These are phyloP conservation scores for Aspergillus asperescens DNA, from an alignment of 495 filamentous ascomycete species.

Conservation along the genomic window DNA sequence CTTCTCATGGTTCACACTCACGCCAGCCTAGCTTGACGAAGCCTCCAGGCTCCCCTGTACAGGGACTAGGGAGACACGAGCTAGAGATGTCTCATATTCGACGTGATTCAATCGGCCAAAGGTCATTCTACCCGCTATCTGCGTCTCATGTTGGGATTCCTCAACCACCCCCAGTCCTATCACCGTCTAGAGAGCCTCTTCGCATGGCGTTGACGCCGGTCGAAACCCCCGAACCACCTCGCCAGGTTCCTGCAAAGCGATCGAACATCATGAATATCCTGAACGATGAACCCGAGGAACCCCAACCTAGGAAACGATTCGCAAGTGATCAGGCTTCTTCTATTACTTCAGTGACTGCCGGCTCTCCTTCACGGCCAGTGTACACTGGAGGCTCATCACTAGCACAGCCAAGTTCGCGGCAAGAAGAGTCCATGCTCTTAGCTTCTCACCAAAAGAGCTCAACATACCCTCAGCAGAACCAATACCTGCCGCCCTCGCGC, in stretches of 20 bases:
- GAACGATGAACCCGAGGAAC: constrained; percentile 54
- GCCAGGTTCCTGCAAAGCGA: constrained; percentile 49
- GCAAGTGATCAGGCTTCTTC: constrained; percentile 35
- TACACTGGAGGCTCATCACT: constrained; percentile 20
- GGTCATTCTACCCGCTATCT: constrained; percentile 28
- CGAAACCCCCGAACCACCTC: constrained; percentile 38
- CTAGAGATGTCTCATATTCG: constrained; percentile 36
- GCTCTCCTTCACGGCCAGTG: constrained; percentile 25
- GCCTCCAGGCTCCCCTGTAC: constrained; percentile 36
- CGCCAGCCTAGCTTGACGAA: constrained; percentile 38
- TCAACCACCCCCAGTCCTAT: constrained; percentile 34
- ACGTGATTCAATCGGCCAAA: constrained; percentile 35
- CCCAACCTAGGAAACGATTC: constrained; percentile 48
- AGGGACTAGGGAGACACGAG: constrained; percentile 29
- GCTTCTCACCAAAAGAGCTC: constrained; percentile 21
- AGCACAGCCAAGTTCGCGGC: constrained; percentile 17
- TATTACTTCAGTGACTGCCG: constrained; percentile 14
- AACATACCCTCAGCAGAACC: constrained; percentile 26
- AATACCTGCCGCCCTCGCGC: constrained; percentile 31
- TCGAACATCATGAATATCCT: constrained; percentile 57
- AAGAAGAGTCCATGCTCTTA: constrained; percentile 22
- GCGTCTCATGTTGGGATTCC: constrained; percentile 24
- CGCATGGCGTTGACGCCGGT: constrained; percentile 36
- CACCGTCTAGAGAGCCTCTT: constrained; percentile 38
- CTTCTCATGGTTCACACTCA: constrained; percentile 33